Percentiles rank a stretch among this genome's conserved stretches.
Conservation (phyloP, 345 rosid species). For the Eucalyptus urophylla region DNA sequence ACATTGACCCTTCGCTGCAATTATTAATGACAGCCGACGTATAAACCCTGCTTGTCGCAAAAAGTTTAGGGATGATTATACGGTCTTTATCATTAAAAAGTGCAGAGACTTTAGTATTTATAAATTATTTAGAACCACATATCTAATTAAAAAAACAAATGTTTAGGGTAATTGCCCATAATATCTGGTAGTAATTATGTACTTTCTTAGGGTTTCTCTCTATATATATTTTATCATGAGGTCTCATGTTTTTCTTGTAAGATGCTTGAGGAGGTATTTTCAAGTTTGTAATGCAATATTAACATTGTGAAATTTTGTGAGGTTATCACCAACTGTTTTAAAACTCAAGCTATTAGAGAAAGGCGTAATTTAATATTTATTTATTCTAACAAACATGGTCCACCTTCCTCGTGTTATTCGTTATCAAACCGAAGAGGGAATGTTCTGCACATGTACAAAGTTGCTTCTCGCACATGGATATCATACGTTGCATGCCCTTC, state of each 20-base stretch:
- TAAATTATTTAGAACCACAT: neutral
- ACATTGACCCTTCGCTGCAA: neutral
- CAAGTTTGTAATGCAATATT: neutral
- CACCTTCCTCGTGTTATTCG: neutral
- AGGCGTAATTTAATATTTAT: rapidly evolving
- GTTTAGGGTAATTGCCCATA: neutral
- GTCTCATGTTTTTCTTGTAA: neutral
- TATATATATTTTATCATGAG: neutral
- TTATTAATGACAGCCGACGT: neutral
- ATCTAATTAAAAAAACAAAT: neutral
- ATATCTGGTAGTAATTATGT: neutral
- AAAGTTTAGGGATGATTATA: neutral
- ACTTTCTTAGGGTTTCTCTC: neutral
- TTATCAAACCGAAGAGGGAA: neutral
- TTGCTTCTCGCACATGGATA: neutral
- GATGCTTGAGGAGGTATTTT: neutral
- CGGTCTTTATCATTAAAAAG: neutral
- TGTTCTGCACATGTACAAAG: neutral
- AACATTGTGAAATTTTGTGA: too few relatives aligned
- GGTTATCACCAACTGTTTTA: rapidly evolving
- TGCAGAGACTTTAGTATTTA: neutral
- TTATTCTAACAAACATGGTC: neutral
- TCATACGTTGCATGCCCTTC: neutral
- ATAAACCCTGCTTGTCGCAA: neutral
- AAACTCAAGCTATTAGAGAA: too few relatives aligned